Evolutionary conservation across 1,139 yeast genomes (phyloP), one percentile per base, ranked within the genome.

Genomic region (Candida anutae): DNA sequence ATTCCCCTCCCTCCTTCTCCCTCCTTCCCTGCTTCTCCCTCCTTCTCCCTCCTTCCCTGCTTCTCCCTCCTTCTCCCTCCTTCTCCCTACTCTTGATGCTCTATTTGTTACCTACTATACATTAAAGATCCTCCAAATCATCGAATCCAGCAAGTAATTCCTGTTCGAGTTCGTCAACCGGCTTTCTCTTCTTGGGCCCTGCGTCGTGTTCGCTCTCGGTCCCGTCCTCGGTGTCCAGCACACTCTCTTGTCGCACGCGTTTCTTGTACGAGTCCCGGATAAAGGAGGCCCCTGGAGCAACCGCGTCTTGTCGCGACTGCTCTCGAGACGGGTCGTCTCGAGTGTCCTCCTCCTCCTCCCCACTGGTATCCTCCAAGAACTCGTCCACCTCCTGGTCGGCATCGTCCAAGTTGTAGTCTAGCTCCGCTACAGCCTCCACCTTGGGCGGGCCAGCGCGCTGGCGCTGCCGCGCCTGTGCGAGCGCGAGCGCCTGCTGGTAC

Each of bases 311-410:
- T 6, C 24, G 11, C 16, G 16, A 22, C 6, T 22, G 14, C 4
- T 16, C 36, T 4, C 32, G 34, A 5, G 23, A 36, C 2, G 33
- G 38, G 1, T 31, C 40, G 8, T 37, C 40, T 4, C 34, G 39
- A 1, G 48, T 55, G 5, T 25, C 63, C 26, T 38, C 68, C 39
- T 32, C 64, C 34, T 43, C 61, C 39, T 48, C 56, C 2, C 48
- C 62, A 29, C 70, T 65, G 25, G 67, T 58, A 18, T 68, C 74
- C 0, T 77, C 78, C 39, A 74, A 53, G 43, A 74, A 74, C 34
- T 73, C 79, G 32, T 71, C 76, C 29, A 74, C 74, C 40, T 74
- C 81, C 33, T 69, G 71, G 36, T 69, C 70, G 15, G 76, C 73
- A 21, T 69, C 76, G 26, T 64, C 72, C 50, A 74, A 66, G 35